Percentiles rank a stretch among this genome's conserved stretches.
Conservation (phyloP, 768 basidiomycete species). For the Amanita pseudoporphyria region DNA sequence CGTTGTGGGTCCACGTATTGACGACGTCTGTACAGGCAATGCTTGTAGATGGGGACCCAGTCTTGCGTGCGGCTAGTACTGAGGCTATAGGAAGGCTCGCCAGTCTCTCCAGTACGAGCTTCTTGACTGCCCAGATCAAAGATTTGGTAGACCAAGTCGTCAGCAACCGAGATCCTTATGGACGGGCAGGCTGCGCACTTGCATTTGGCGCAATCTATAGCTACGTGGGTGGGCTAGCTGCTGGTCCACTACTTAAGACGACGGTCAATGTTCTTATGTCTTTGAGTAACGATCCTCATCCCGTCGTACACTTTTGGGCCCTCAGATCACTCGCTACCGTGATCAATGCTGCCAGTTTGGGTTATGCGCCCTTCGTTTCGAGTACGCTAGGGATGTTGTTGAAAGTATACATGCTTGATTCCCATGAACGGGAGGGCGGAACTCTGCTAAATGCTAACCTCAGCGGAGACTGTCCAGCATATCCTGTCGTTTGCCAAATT, state of each 20-base stretch:
- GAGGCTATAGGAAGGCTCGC: constrained; percentile 86
- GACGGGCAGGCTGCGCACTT: constrained; percentile 87
- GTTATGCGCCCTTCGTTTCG: constrained; percentile 83
- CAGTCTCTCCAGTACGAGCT: constrained; percentile 71
- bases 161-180: constrained; percentile 86
- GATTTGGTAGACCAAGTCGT: constrained; percentile 89
- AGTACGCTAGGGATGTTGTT: constrained; percentile 85
- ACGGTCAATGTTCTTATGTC: constrained; percentile 94
- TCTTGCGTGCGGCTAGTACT: constrained; percentile 70
- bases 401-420: constrained; percentile 82
- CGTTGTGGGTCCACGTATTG: neutral
- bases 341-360: constrained; percentile 84
- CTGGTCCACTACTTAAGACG: constrained; percentile 89
- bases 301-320: constrained; percentile 92
- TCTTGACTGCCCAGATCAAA: constrained; percentile 82
- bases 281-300: constrained; percentile 91
- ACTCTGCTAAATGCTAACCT: constrained; percentile 73
- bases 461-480: constrained; percentile 85
- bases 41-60: constrained; percentile 69
- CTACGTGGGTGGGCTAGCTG: constrained; percentile 90
- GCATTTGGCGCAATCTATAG: constrained; percentile 90
- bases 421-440: constrained; percentile 91
- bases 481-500: constrained; percentile 85
- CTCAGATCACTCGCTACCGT: constrained; percentile 78
- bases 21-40: constrained; percentile 42